Conservation (phyloP, 805 yeast species). For the Metschnikowia bowlesiae region DNA sequence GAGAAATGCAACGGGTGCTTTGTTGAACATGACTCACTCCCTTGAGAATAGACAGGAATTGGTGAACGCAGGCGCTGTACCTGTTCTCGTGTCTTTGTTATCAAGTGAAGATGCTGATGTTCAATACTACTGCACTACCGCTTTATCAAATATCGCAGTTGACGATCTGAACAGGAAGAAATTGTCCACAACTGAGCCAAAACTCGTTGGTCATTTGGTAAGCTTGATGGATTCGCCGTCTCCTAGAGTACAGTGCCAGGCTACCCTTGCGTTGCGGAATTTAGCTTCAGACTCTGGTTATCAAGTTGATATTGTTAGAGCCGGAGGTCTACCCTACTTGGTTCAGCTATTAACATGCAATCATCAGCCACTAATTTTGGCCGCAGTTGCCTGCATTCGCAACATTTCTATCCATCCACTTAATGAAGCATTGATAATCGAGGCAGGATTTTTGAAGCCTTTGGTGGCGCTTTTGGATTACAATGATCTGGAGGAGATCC, state of each 20-base stretch:
- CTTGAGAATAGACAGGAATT: conserved; percentile 93
- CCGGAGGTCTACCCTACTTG: conserved; percentile 91
- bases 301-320: conserved; percentile 91
- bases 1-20: conserved; percentile 97
- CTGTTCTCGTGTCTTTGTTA: conserved; percentile 83
- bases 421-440: conserved; percentile 92
- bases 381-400: conserved; percentile 97
- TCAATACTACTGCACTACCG: conserved; percentile 97
- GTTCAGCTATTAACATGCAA: conserved; percentile 85
- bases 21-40: conserved; percentile 96
- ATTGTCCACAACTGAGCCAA: conserved; percentile 87
- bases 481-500: conserved; percentile 89
- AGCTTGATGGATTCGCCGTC: conserved; percentile 88
- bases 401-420: conserved; percentile 95
- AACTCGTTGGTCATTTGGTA: conserved; percentile 82
- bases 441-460: conserved; percentile 93
- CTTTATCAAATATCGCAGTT: conserved; percentile 93
- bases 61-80: conserved; percentile 97
- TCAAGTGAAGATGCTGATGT: conserved; percentile 91
- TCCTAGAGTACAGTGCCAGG: conserved; percentile 97
- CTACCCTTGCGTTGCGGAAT: conserved; percentile 92
- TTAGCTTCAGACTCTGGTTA: conserved; percentile 94
- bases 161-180: conserved; percentile 88
- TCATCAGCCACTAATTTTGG: conserved; percentile 87
- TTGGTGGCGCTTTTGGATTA: conserved; percentile 79